Conservation (phyloP, 2,329 filamentous ascomycete genomes). For the Penicillium glabrum region DNA sequence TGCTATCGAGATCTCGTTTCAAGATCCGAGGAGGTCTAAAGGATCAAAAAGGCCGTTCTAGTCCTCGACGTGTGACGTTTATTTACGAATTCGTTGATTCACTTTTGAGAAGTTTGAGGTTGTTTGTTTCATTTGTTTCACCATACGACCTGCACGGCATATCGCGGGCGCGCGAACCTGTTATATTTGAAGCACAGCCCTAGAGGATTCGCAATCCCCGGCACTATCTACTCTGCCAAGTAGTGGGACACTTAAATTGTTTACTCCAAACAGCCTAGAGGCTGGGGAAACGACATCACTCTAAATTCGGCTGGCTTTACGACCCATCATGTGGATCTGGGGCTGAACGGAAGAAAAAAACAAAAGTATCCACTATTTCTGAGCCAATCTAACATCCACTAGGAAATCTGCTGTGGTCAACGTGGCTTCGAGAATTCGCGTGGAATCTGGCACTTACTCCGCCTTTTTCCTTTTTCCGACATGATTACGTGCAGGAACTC, state of each 20-base stretch:
- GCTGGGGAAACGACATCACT: background rate
- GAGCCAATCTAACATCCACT: constrained; percentile 8
- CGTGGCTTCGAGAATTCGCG: constrained; percentile 33
- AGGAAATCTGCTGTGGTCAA: constrained; percentile 12
- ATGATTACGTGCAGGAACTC: constrained; percentile 1
- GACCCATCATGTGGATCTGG: constrained; percentile 15
- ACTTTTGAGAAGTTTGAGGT: background rate
- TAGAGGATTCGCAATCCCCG: background rate
- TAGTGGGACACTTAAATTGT: background rate
- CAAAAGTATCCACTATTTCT: background rate
- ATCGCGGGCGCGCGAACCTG: background rate
- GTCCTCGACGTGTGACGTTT: background rate
- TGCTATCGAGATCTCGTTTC: background rate
- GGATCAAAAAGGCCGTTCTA: background rate
- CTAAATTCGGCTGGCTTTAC: background rate
- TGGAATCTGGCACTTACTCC: constrained; percentile 14
- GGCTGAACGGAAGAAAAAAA: constrained; percentile 22
- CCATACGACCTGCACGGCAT: constrained; percentile 5
- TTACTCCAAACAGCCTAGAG: background rate
- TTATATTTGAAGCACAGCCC: constrained; percentile 1
- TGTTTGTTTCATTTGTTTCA: constrained; percentile 13
- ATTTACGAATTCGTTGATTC: background rate
- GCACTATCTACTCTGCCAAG: background rate
- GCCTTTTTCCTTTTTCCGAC: background rate
- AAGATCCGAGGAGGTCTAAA: background rate